phyloP scores from a whole-genome alignment of 129 eudicot genomes.

The Logfia minima region DNA sequence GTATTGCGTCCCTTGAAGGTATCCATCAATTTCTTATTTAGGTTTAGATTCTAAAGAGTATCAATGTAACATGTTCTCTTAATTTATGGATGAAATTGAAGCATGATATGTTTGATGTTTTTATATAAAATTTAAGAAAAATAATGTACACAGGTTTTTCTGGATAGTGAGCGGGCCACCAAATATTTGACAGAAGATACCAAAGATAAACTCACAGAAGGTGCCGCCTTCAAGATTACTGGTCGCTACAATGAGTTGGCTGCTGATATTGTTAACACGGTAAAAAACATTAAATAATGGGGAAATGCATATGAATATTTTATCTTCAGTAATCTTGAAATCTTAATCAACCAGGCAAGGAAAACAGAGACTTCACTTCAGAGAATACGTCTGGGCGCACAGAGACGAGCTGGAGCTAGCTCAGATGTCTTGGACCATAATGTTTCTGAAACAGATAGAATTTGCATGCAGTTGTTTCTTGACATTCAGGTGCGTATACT shows the following conservation, averaged over 20 bases:
- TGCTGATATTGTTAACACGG: conserved; percentile 70
- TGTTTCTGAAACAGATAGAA: conserved; percentile 80
- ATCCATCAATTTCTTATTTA: conserved; percentile 51
- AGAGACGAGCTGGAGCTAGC: conserved; percentile 80
- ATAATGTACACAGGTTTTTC: conserved; percentile 47
- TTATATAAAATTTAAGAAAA: not conserved
- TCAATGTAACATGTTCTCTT: not conserved
- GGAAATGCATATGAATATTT: not conserved
- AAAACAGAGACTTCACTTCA: conserved; percentile 84
- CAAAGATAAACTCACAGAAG: conserved; percentile 53
- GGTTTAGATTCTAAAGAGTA: conserved; percentile 22
- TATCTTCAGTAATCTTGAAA: conserved; percentile 9
- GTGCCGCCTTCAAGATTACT: conserved; percentile 71
- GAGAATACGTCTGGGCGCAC: conserved; percentile 82
- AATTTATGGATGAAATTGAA: not conserved
- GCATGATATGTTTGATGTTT: not conserved
- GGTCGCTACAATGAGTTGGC: conserved; percentile 66
- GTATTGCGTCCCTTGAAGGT: conserved; percentile 50
- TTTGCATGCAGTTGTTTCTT: conserved; percentile 94
- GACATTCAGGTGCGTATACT: conserved; percentile 76
- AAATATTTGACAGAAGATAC: conserved; percentile 51
- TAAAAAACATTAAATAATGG: conserved; percentile 23
- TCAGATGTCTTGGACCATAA: conserved; percentile 61
- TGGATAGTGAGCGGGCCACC: conserved; percentile 84
- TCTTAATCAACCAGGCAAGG: conserved; percentile 51